Conservation (phyloP, 2,329 filamentous ascomycete genomes). For the Orbilia javanica region DNA sequence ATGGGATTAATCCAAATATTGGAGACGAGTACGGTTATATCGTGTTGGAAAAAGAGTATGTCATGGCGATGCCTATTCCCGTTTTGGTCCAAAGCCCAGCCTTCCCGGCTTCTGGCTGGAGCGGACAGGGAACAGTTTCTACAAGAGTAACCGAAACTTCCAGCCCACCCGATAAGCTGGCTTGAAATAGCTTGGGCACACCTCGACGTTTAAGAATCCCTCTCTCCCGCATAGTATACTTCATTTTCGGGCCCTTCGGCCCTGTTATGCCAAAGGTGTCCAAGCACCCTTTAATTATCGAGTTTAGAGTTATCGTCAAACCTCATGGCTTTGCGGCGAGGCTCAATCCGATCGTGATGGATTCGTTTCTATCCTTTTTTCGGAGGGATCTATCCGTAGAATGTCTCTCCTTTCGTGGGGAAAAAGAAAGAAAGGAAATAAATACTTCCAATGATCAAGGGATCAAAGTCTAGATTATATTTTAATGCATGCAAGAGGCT, state of each 20-base stretch:
- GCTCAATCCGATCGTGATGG: conserved; percentile 11
- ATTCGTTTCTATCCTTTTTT: neutral
- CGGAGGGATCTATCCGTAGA: conserved; percentile 10
- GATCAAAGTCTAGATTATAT: conserved; percentile 16
- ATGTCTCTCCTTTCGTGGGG: neutral
- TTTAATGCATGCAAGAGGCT: neutral
- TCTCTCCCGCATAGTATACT: conserved; percentile 25
- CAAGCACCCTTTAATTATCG: neutral
- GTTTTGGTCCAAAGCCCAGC: conserved; percentile 5
- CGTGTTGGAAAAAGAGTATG: conserved; percentile 26
- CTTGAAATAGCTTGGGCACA: conserved; percentile 36
- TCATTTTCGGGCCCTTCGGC: conserved; percentile 14
- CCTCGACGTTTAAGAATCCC: conserved; percentile 23
- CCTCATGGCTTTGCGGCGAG: neutral
- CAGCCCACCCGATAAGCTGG: conserved; percentile 16
- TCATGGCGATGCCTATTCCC: conserved; percentile 31
- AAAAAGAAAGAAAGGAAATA: neutral
- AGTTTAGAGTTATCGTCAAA: neutral
- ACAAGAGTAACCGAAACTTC: conserved; percentile 22
- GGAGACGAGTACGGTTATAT: conserved; percentile 14
- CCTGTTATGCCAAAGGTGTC: conserved; percentile 18
- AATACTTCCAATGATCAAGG: conserved; percentile 16
- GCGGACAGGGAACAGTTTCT: conserved; percentile 12
- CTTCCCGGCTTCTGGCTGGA: neutral
- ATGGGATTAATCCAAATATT: conserved; percentile 7